Percentiles rank a stretch among this genome's conserved stretches.
Conservation (phyloP, 2,329 filamentous ascomycete species). For the Ophiobolus disseminans region DNA sequence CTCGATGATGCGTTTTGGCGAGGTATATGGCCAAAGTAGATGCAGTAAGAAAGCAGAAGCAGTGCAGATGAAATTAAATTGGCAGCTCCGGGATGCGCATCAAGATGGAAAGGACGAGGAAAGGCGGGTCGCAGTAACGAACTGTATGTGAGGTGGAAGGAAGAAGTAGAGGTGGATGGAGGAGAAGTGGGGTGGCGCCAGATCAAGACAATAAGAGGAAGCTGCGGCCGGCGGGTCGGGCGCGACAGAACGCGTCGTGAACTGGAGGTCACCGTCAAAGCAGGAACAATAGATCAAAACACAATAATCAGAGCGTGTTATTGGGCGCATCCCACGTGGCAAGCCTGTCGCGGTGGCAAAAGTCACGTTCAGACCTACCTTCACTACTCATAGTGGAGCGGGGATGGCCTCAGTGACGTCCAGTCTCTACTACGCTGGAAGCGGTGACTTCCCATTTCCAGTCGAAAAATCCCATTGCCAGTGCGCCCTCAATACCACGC, state of each 20-base stretch:
- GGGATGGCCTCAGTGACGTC: too few species aligned
- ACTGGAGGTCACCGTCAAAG: background rate
- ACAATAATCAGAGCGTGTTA: background rate
- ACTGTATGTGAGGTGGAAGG: constrained; percentile 5
- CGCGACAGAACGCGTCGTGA: constrained; percentile 11
- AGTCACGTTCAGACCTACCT: too few species aligned
- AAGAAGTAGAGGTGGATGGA: constrained; percentile 12
- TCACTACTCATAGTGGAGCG: background rate
- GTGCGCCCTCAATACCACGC: constrained; percentile 59
- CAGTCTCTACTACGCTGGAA: constrained; percentile 50
- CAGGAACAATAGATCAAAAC: constrained; percentile 12
- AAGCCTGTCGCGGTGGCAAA: too few species aligned
- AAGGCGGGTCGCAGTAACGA: constrained; percentile 14
- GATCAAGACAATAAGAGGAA: constrained; percentile 13
- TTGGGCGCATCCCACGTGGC: too few species aligned
- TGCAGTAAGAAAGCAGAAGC: constrained; percentile 36
- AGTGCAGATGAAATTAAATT: constrained; percentile 36
- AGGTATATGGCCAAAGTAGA: constrained; percentile 49
- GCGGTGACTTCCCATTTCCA: constrained; percentile 59
- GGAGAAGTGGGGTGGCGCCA: constrained; percentile 19
- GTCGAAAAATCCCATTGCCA: constrained; percentile 65
- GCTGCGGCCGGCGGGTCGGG: constrained; percentile 18
- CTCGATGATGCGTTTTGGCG: constrained; percentile 35
- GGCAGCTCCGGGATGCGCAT: constrained; percentile 16
- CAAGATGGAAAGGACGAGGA: constrained; percentile 29